Evolutionary conservation across 176 grass and related monocot genomes (phyloP), one percentile per base, ranked within the genome.

Genomic region (Eragrostis curvula): DNA sequence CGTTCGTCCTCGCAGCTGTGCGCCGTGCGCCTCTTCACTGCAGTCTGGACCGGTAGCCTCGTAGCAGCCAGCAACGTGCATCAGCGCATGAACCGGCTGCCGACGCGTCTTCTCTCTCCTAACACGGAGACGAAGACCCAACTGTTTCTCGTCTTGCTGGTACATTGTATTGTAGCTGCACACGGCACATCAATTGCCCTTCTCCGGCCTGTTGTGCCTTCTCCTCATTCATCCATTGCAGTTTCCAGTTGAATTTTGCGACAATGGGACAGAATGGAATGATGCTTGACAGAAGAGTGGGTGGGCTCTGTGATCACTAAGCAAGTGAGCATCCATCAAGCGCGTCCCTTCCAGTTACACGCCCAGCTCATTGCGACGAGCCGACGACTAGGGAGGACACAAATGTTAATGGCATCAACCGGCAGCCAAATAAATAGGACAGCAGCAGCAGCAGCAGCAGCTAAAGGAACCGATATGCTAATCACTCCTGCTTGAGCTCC

Each of bases 351-450:
- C 18, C 70, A n/a, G 81, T 80, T 39, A 75, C 52, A n/a, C 44
- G 7, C 79, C 74, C 76, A 84, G 76, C 81, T 84, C 81, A 88
- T 32, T 60, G 69, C 62, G 21, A 8, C 7, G 9, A 2, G 32
- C 32, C 32, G 32, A 36, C 32, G n/a, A 60, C 75, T 60, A 42
- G 39, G 27, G 58, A 27, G 75, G 51, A 80, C 25, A 18, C 51
- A 46, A 16, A 30, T 80, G 45, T 70, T 55, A 81, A 71, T 77
- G 82, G 63, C 46, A 85, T 89, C 47, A 63, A 75, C 70, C 44
- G 64, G 87, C 87, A 89, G 56, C 39, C 63, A 70, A 53, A 89
- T 85, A 85, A 89, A 85, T 89, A 77, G 82, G 71, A 40, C 82
- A 88, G 86, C 67, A 74, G 68, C 74, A 28, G 41, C 74, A 44